Percentiles rank a stretch among this genome's conserved stretches.
Conservation (phyloP, 805 yeast species). For the Candida easanensis region DNA sequence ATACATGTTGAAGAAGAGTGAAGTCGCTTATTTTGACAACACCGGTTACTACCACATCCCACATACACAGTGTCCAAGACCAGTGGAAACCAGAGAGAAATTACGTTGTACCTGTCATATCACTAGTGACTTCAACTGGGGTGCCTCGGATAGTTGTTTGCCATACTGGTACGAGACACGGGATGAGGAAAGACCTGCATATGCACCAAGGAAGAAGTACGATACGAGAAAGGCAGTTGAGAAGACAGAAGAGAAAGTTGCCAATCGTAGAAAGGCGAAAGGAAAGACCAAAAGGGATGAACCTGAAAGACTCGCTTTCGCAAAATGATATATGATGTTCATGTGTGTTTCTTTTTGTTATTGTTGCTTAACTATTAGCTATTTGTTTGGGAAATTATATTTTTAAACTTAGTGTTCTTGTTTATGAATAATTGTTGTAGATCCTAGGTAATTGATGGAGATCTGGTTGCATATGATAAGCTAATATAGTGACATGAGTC, state of each 20-base stretch:
- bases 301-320: neutral
- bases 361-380: too few relatives aligned
- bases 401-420: too few relatives aligned
- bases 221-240: conserved; percentile 5
- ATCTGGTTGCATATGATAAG: too few relatives aligned
- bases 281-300: neutral
- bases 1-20: conserved; percentile 49
- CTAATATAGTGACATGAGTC: too few relatives aligned
- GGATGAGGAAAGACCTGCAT: conserved; percentile 16
- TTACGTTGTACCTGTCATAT: conserved; percentile 53
- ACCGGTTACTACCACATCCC: conserved; percentile 70
- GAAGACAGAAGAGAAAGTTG: neutral
- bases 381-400: too few relatives aligned
- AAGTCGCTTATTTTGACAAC: conserved; percentile 70
- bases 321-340: too few relatives aligned
- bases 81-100: conserved; percentile 38
- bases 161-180: conserved; percentile 22
- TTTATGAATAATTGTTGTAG: too few relatives aligned
- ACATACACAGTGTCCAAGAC: conserved; percentile 58
- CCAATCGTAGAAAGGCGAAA: neutral
- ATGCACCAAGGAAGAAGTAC: conserved; percentile 17
- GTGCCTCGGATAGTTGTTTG: conserved; percentile 24
- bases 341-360: too few relatives aligned
- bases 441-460: too few relatives aligned
- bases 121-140: conserved; percentile 27